Base-by-base conservation (phyloP, 768 basidiomycete genomes). In the Panus rudis region DNA sequence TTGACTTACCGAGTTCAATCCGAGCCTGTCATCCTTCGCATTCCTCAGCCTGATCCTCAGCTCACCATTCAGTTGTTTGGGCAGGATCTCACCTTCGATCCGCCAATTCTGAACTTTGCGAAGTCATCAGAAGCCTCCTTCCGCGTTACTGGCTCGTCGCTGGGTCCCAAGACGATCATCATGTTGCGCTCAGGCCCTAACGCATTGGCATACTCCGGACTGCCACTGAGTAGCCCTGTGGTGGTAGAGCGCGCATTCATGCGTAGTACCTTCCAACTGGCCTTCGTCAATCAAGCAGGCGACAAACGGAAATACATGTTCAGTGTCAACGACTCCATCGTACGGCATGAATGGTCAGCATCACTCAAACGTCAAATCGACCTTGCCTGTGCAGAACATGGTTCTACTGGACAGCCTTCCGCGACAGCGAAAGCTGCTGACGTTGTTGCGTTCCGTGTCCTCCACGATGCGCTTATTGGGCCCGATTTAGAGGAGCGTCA, bases 251-350 rank as follows among this genome's bases (percentile, higher is more conserved):
- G 92, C 16, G 82, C 90, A 0, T 97, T 97, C 67, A 97, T 97
- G 94, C 79, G 83, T 46, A 87, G 97, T 59, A 96, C 93, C 0
- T 93, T 98, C 73, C 90, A 96, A 60, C 65, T 97, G 25, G 82
- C 91, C 2, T 97, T 98, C 66, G 49, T 71, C 28, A 80, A 81
- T 52, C 78, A 83, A 49, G 57, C 69, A 24, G 79, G 80, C 23
- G 46, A 67, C 42, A 87, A 84, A 62, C 76, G 92, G 52, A 80
- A 83, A 55, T 98, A 98, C 66, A 92, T 96, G 81, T 97, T 96
- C 70, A 92, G 88, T 49, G 80, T 96, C 32, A 79, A 84, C 39
- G 89, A 92, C 54, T 74, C 83, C 1, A 69, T 85, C 28, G 73
- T 86, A 14, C 78, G 82, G 16, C 75, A 84, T 47, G 77, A 82